Evolutionary conservation across 345 rosid genomes (phyloP), one percentile per base, ranked within the genome.

Genomic region (Capsella bursapastoris): DNA sequence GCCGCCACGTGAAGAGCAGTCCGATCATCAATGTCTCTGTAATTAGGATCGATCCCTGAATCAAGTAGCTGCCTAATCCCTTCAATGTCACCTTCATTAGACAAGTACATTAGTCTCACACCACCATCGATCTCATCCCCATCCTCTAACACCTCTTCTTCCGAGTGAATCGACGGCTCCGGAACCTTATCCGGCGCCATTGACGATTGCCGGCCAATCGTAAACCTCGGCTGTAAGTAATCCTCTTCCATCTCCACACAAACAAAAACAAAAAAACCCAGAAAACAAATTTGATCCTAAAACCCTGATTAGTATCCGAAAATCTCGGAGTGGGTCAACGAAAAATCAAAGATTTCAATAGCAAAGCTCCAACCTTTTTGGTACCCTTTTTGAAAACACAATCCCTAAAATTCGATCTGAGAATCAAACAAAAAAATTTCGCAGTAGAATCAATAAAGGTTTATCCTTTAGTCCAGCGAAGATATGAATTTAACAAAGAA

Each of bases 1-100:
- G 98, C 85, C 35, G 97, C 98, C 57, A 91, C 80, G 77, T 91
- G 98, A 62, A 93, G 88, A 28, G 97, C 97, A 14, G 96, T 89
- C 64, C 97, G 87, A 71, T 70, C 75, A 80, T 93, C 98, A 72
- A 87, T 87, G 55, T 93, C 93, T n/a, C 93, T 85, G 65, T 82
- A 91, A 79, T 93, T 91, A 70, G 83, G 86, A 72, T 91, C 86
- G 53, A 86, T 69, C 4, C 90, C 97, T 0, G 90, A 86, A 76
- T 85, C 90, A 48, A 88, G 64, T 12, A 91, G 80, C 83, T 85
- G 93, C 49, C 70, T 80, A 10, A 93, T 86, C 45, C 92, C 96
- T 45, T 86, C 91, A 80, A 89, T 48, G 78, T 93, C 86, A 27
- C 94, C 85, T 75, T 89, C 98, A 49, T 87, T 86, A 9, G 84